Percentiles rank a stretch among this genome's conserved stretches.
Conservation (phyloP, 2,329 filamentous ascomycete genomes). For the Neopestalotiopsis clavispora region DNA sequence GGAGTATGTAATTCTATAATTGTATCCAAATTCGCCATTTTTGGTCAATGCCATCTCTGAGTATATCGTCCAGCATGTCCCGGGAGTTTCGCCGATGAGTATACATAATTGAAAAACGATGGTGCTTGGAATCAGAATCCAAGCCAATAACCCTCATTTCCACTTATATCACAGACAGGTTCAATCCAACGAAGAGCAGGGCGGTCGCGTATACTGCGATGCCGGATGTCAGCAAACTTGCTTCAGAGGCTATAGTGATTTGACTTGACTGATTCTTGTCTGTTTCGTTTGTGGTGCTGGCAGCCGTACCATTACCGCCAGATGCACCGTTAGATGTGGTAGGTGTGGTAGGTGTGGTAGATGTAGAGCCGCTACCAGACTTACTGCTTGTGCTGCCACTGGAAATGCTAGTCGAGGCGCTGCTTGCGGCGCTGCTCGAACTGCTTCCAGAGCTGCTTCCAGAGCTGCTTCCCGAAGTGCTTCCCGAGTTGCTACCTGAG, state of each 20-base stretch:
- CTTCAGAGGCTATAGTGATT: neutral
- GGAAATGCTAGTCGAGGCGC: neutral
- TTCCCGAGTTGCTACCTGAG: neutral
- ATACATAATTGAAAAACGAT: neutral
- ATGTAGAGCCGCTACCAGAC: neutral
- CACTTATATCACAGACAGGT: neutral
- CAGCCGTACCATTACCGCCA: slow-evolving; percentile 4
- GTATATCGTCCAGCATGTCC: neutral
- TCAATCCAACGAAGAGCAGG: neutral
- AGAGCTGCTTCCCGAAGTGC: slow-evolving; percentile 22
- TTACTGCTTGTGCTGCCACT: neutral
- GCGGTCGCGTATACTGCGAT: neutral
- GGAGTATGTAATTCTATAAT: neutral
- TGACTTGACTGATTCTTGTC: neutral
- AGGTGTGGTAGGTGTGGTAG: no score
- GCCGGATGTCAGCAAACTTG: neutral
- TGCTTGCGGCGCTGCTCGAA: neutral
- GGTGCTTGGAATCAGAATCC: neutral
- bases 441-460: slow-evolving; percentile 18
- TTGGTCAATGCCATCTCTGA: neutral
- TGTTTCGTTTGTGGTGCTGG: neutral
- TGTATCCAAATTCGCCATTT: neutral
- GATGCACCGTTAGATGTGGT: neutral
- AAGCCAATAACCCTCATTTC: neutral
- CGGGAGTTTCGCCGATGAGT: neutral